Evolutionary conservation across 2,329 filamentous ascomycete genomes (phyloP).

Genomic region (Fonsecaea pedrosoi): DNA sequence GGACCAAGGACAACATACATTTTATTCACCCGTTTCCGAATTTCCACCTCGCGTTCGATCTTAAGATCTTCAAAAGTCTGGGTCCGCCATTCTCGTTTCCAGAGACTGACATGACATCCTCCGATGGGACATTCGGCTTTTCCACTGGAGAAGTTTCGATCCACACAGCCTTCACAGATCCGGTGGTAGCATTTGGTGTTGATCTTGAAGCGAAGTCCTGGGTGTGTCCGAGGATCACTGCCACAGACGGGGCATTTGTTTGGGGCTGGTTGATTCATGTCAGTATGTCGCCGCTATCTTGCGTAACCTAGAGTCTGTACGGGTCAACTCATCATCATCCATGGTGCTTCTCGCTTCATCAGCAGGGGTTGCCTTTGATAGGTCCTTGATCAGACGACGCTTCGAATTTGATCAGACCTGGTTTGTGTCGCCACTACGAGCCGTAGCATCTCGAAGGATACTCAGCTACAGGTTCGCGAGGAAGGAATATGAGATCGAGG

Average conservation of each 20-base stretch:
- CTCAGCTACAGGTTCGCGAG: background rate
- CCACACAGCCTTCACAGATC: conserved; percentile 96
- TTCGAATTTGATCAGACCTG: background rate
- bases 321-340: conserved; percentile 32
- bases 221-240: conserved; percentile 92
- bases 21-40: conserved; percentile 75
- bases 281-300: background rate
- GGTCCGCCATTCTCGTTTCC: conserved; percentile 70
- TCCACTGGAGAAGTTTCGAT: conserved; percentile 89
- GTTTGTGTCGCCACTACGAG: background rate
- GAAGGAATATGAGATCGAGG: background rate
- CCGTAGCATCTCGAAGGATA: background rate
- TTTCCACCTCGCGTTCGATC: conserved; percentile 93
- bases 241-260: conserved; percentile 88
- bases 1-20: conserved; percentile 49
- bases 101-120: conserved; percentile 81
- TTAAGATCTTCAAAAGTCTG: conserved; percentile 89
- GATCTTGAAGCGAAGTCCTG: conserved; percentile 91
- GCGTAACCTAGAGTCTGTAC: conserved; percentile 10
- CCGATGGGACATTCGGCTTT: conserved; percentile 92
- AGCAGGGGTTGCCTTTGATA: background rate
- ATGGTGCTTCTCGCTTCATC: conserved; percentile 20
- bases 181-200: conserved; percentile 99
- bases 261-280: conserved; percentile 16
- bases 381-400: background rate